phyloP scores from a whole-genome alignment of 2,329 filamentous ascomycete species.

The Fusarium chuoi region DNA sequence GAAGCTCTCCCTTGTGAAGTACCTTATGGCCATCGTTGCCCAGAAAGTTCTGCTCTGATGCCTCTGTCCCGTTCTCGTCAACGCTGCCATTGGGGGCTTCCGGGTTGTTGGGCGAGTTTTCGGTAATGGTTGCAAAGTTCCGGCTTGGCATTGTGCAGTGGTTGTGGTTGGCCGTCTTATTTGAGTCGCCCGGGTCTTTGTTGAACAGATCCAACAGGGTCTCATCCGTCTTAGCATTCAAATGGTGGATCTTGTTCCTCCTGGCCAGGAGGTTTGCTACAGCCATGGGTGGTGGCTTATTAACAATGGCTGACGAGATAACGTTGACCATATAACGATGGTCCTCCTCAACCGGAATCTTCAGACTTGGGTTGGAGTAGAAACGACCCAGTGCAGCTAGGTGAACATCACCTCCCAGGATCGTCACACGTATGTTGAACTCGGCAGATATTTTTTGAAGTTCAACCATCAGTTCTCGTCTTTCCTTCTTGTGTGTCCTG shows the following conservation, averaged over 20 bases:
- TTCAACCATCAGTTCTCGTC: conserved; percentile 79
- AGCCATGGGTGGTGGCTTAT: conserved; percentile 87
- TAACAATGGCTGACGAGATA: conserved; percentile 93
- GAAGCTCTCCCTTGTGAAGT: conserved; percentile 80
- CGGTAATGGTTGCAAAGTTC: conserved; percentile 91
- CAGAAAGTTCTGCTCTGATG: conserved; percentile 44
- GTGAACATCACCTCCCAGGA: conserved; percentile 94
- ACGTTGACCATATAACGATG: conserved; percentile 96
- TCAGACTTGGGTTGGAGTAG: conserved; percentile 86
- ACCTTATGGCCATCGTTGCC: conserved; percentile 75
- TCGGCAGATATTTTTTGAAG: conserved; percentile 86
- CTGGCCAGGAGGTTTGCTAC: conserved; percentile 92
- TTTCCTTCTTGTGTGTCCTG: conserved; percentile 89
- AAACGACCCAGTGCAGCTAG: conserved; percentile 92
- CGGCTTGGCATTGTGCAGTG: conserved; percentile 90
- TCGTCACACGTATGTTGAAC: conserved; percentile 89
- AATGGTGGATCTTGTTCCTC: conserved; percentile 83
- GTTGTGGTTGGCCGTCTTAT: conserved; percentile 80
- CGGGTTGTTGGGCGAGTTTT: conserved; percentile 76
- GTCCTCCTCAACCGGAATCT: conserved; percentile 82
- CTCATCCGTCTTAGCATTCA: conserved; percentile 82
- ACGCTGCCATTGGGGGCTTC: conserved; percentile 42
- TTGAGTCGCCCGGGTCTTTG: conserved; percentile 81
- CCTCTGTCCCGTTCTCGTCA: conserved; percentile 26
- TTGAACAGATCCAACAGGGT: conserved; percentile 93